phyloP scores from a whole-genome alignment of 331 rosid species.

The Prunus yedoensis region DNA sequence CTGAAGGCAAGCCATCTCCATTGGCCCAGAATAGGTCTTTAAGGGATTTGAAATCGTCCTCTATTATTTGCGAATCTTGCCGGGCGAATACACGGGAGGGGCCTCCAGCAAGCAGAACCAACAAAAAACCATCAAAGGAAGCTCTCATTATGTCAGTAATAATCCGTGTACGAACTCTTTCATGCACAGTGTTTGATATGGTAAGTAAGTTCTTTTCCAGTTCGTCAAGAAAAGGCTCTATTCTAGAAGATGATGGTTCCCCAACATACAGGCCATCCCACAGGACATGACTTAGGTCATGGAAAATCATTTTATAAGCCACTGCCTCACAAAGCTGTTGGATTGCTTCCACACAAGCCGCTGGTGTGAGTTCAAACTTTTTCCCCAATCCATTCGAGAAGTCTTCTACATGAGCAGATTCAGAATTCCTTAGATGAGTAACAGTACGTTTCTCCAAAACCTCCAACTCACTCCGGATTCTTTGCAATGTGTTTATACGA shows the following conservation, averaged over 20 bases:
- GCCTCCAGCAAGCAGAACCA: conserved; percentile 94
- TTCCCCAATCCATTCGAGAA: conserved; percentile 61
- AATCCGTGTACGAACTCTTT: conserved; percentile 84
- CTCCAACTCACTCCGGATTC: conserved; percentile 74
- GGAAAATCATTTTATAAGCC: conserved; percentile 74
- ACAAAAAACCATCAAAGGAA: conserved; percentile 81
- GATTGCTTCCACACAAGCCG: conserved; percentile 79
- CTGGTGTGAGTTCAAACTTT: conserved; percentile 68
- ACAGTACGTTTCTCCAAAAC: conserved; percentile 75
- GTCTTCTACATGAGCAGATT: conserved; percentile 51
- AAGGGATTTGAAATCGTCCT: conserved; percentile 78
- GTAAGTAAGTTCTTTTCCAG: conserved; percentile 71
- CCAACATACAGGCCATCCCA: conserved; percentile 85
- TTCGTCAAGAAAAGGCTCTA: conserved; percentile 74
- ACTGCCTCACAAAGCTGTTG: conserved; percentile 74
- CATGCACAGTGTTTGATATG: conserved; percentile 76
- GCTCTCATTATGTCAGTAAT: conserved; percentile 85
- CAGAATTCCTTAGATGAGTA: conserved; percentile 73
- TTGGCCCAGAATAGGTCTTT: conserved; percentile 91
- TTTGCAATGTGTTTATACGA: conserved; percentile 85
- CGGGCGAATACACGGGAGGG: conserved; percentile 78
- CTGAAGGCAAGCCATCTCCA: conserved; percentile 93
- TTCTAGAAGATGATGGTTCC: conserved; percentile 69
- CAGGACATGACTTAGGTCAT: conserved; percentile 63
- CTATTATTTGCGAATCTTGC: conserved; percentile 68